phyloP scores from a whole-genome alignment of 2,329 filamentous ascomycete species.

The Macroventuria anomochaeta region DNA sequence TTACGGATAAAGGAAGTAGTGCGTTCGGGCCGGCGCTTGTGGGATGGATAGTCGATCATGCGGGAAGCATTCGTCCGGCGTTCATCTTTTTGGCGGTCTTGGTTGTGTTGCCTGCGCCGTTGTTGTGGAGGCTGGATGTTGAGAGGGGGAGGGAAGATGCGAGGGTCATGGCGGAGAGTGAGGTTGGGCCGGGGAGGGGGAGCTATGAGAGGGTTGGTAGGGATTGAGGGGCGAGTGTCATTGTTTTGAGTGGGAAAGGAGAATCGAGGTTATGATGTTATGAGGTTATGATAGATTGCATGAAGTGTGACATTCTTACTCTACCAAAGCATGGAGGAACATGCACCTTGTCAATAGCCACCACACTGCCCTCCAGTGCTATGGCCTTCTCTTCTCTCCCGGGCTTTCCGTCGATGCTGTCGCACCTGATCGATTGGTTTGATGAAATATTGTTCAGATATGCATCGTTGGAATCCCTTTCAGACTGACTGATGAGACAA shows the following conservation, averaged over 20 bases:
- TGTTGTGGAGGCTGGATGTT: slow-evolving; percentile 82
- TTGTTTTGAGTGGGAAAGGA: too few species aligned
- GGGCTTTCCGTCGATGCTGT: not conserved
- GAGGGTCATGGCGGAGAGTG: slow-evolving; percentile 29
- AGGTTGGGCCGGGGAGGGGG: slow-evolving; percentile 20
- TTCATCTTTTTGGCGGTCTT: slow-evolving; percentile 85
- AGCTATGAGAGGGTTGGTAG: slow-evolving; percentile 27
- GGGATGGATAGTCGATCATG: slow-evolving; percentile 79
- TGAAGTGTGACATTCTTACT: not conserved
- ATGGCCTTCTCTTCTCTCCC: not conserved
- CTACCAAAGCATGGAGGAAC: not conserved
- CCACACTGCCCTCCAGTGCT: not conserved
- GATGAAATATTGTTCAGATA: too few species aligned
- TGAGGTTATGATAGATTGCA: not conserved
- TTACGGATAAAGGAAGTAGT: slow-evolving; percentile 93
- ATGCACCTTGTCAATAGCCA: not conserved
- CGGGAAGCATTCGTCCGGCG: slow-evolving; percentile 59
- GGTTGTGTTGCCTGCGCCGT: slow-evolving; percentile 76
- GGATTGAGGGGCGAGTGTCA: slow-evolving; percentile 18
- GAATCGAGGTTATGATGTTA: too few species aligned
- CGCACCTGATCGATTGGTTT: too few species aligned
- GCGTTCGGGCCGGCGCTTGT: slow-evolving; percentile 91
- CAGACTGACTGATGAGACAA: too few species aligned
- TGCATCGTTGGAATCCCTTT: too few species aligned
- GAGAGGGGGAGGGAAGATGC: slow-evolving; percentile 58